A percentile compares a stretch with the other conserved stretches of the same genome.
phyloP scores from a whole-genome alignment of 139 green algal species.

The Closterium sp. region DNA sequence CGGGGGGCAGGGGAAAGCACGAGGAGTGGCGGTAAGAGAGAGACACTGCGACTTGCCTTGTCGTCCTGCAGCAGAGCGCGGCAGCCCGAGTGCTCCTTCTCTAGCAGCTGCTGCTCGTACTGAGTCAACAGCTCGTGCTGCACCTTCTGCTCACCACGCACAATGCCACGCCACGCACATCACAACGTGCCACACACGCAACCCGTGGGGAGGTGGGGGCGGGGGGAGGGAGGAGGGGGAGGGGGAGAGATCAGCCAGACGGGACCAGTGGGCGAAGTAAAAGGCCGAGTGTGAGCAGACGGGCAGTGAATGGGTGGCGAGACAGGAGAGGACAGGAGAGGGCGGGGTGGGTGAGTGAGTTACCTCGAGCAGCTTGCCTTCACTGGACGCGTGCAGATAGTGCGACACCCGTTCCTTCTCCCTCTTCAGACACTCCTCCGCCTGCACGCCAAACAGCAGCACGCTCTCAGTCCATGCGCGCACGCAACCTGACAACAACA shows the following conservation, averaged over 20 bases:
- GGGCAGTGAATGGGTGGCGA: too few species aligned
- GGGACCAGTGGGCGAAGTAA: background rate
- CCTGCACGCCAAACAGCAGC: constrained; percentile 24
- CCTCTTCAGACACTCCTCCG: constrained; percentile 77
- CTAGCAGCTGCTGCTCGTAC: constrained; percentile 82
- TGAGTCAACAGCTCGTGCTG: constrained; percentile 85
- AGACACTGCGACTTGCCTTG: constrained; percentile 61
- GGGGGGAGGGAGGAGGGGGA: too few species aligned
- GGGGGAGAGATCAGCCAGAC: background rate
- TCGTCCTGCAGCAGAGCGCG: constrained; percentile 88
- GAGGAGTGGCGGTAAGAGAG: background rate
- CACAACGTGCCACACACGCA: background rate
- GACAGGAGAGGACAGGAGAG: background rate
- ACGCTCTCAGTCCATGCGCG: background rate
- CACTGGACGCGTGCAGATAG: constrained; percentile 87
- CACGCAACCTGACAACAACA: background rate
- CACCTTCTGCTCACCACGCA: constrained; percentile 57
- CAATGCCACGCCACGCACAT: background rate
- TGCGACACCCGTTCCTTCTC: constrained; percentile 89
- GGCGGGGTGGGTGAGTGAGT: background rate
- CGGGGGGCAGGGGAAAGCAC: background rate
- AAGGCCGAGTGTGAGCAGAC: background rate
- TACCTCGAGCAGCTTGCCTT: constrained; percentile 81
- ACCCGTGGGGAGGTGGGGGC: background rate
- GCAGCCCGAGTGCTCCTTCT: constrained; percentile 92